A percentile compares a stretch with the other conserved stretches of the same genome.
These are phyloP conservation scores for Metschnikowia arizonensis DNA, from an alignment of 805 yeast species.

Conservation along the genomic window DNA sequence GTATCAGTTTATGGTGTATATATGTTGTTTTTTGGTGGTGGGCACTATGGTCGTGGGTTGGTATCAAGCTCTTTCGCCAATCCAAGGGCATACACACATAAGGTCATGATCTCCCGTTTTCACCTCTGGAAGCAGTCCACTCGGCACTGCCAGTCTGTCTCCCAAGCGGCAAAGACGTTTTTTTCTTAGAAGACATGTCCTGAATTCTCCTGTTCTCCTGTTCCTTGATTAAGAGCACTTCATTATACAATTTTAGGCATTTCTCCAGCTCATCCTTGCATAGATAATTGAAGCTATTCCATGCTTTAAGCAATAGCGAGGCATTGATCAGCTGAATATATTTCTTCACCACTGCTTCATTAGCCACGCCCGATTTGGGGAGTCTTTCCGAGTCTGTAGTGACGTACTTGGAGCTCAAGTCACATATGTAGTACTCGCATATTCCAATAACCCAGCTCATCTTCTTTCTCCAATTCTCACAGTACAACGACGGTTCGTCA, in stretches of 20 bases:
- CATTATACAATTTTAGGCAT: constrained; percentile 10
- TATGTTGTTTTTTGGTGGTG: constrained; percentile 51
- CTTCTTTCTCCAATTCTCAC: constrained; percentile 85
- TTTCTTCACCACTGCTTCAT: constrained; percentile 8
- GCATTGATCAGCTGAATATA: constrained; percentile 9
- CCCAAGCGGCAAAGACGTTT: constrained; percentile 35
- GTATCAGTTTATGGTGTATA: constrained; percentile 36
- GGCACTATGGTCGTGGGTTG: constrained; percentile 74
- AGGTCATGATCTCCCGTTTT: constrained; percentile 23
- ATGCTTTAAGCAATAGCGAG: constrained; percentile 9
- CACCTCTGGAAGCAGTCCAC: constrained; percentile 82
- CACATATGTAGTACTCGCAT: constrained; percentile 56
- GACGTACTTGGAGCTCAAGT: constrained; percentile 69
- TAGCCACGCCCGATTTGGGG: constrained; percentile 13
- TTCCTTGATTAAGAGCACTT: constrained; percentile 14
- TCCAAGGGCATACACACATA: constrained; percentile 54
- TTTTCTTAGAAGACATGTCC: constrained; percentile 20
- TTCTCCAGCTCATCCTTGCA: constrained; percentile 3
- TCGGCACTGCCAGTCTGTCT: constrained; percentile 72
- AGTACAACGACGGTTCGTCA: constrained; percentile 75
- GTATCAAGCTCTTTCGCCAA: constrained; percentile 75
- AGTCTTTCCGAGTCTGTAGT: constrained; percentile 27
- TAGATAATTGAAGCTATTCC: constrained; percentile 8
- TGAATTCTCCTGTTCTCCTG: constrained; percentile 7
- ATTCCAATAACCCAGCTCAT: constrained; percentile 86